Percentiles rank a stretch among this genome's conserved stretches.
phyloP scores from a whole-genome alignment of 2,329 filamentous ascomycete species.

The Colletotrichum australisinense region DNA sequence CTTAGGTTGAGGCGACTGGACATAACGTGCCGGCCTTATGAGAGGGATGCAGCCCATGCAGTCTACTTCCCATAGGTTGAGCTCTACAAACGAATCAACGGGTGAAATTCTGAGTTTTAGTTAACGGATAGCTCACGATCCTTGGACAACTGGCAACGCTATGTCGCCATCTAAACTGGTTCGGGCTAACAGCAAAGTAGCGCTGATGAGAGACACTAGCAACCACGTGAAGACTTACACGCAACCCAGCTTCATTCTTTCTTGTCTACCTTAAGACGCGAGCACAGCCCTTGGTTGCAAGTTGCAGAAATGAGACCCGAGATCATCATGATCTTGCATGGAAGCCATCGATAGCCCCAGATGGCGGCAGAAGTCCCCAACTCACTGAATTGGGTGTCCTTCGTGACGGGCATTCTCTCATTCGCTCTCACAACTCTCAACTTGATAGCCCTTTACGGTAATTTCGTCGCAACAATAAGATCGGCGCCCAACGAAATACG shows the following conservation, averaged over 20 bases:
- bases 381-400: slow-evolving; percentile 32
- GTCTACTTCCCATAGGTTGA: not conserved
- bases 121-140: not conserved
- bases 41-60: not conserved
- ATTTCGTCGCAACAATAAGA: slow-evolving; percentile 25
- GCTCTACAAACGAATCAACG: not conserved
- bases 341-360: not conserved
- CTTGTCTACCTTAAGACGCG: not conserved
- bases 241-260: not conserved
- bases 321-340: not conserved
- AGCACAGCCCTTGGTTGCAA: not conserved
- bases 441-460: slow-evolving; percentile 29
- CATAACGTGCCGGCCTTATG: not conserved
- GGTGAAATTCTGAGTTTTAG: not conserved
- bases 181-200: slow-evolving; percentile 4
- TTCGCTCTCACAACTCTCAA: slow-evolving; percentile 30
- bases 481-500: slow-evolving; percentile 20
- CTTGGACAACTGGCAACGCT: slow-evolving; percentile 34
- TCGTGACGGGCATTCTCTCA: slow-evolving; percentile 29
- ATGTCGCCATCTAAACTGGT: not conserved
- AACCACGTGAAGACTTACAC: slow-evolving; percentile 10
- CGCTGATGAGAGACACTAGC: slow-evolving; percentile 16
- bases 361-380: slow-evolving; percentile 29
- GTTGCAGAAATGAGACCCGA: not conserved
- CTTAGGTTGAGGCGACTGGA: not conserved